phyloP scores from a whole-genome alignment of 345 rosid species.

The Geranium brycei region DNA sequence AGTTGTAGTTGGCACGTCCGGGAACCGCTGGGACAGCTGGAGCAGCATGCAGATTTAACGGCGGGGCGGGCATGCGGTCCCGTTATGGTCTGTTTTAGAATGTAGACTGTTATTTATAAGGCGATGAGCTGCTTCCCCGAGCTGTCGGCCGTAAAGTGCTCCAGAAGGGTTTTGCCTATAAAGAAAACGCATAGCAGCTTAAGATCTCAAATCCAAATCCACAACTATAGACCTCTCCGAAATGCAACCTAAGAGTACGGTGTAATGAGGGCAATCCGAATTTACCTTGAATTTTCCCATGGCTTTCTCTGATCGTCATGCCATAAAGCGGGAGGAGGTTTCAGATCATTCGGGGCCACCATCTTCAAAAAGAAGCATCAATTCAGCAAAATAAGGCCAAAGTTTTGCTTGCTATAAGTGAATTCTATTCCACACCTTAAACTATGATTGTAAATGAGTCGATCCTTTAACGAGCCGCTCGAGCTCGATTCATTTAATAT shows the following conservation, averaged over 20 bases:
- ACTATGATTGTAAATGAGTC: too few species aligned
- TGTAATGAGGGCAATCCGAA: neutral
- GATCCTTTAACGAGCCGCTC: too few species aligned
- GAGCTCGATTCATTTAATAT: too few species aligned
- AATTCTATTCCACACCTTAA: too few species aligned
- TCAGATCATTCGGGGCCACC: constrained; percentile 43
- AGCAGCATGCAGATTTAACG: constrained; percentile 17
- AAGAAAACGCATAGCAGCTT: neutral
- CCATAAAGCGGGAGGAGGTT: constrained; percentile 58
- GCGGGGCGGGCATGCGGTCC: constrained; percentile 18
- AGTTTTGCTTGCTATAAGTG: too few species aligned
- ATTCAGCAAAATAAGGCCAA: too few species aligned
- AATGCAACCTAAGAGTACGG: neutral
- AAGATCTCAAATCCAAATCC: neutral
- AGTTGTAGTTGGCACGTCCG: constrained; percentile 13
- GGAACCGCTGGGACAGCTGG: constrained; percentile 18
- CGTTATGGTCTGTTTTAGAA: constrained; percentile 18
- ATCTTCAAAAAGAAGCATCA: constrained; percentile 18
- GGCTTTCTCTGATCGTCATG: constrained; percentile 68
- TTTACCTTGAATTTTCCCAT: constrained; percentile 31
- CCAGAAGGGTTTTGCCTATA: constrained; percentile 53
- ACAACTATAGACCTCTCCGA: too few species aligned
- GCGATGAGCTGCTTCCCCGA: constrained; percentile 62
- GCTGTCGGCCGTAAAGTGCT: constrained; percentile 43
- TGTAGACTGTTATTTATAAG: constrained; percentile 57